Percentiles rank a stretch among this genome's conserved stretches.
phyloP scores from a whole-genome alignment of 225 moss, liverwort and hornwort genomes.

The Pseudisothecium myosuroides region DNA sequence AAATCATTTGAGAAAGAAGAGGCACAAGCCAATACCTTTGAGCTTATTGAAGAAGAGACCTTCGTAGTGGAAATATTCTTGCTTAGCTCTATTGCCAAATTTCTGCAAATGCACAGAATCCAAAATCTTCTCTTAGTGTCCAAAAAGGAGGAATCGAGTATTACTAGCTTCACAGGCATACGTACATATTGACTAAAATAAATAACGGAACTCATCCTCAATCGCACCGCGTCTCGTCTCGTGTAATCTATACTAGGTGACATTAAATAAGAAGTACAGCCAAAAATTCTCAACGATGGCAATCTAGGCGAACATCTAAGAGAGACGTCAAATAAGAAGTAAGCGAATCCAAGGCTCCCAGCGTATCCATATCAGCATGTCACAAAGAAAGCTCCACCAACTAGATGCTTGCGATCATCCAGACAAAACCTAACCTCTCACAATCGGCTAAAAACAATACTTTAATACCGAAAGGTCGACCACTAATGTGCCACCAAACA shows the following conservation, averaged over 20 bases:
- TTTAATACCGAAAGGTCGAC: background rate
- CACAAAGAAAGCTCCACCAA: background rate
- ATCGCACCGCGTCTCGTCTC: background rate
- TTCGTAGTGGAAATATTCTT: constrained; percentile 69
- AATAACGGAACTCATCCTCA: background rate
- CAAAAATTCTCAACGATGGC: background rate
- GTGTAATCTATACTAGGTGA: background rate
- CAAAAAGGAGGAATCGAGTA: background rate
- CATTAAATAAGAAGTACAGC: background rate
- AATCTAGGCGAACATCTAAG: background rate
- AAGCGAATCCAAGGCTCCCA: background rate
- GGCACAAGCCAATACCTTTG: constrained; percentile 41
- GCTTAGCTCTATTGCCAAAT: constrained; percentile 29
- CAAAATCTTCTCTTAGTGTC: background rate
- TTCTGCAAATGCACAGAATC: constrained; percentile 37
- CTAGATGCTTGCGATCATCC: background rate
- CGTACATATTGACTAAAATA: background rate
- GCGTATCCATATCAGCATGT: background rate
- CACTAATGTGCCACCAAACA: background rate
- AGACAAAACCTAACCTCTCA: background rate
- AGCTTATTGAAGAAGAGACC: constrained; percentile 73
- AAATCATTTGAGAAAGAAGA: background rate
- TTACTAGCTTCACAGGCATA: background rate
- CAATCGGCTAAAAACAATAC: background rate
- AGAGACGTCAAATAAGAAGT: background rate